Evolutionary conservation across 768 basidiomycete species (phyloP).

Genomic region (Lactarius tabidus): DNA sequence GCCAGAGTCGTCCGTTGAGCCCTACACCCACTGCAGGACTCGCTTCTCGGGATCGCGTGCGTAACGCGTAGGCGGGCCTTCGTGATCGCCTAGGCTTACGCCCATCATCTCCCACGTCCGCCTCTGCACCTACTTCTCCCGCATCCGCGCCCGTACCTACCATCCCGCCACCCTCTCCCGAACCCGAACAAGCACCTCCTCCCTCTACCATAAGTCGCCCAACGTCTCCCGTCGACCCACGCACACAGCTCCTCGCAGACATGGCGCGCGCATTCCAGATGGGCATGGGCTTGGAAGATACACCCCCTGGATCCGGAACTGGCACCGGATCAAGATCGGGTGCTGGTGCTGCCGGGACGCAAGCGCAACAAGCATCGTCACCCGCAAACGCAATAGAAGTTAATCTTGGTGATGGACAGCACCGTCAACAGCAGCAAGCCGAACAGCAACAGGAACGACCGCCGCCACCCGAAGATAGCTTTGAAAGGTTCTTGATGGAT

Average conservation of each 20-base stretch:
- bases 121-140: background rate
- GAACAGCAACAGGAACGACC: constrained; percentile 19
- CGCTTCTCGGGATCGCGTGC: constrained; percentile 41
- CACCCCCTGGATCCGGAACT: constrained; percentile 5
- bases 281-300: constrained; percentile 41
- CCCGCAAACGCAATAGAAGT: constrained; percentile 3
- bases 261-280: constrained; percentile 79
- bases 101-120: background rate
- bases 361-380: background rate
- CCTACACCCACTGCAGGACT: constrained; percentile 41
- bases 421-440: constrained; percentile 2
- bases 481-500: constrained; percentile 78
- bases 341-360: no score
- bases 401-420: constrained; percentile 8
- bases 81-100: constrained; percentile 60
- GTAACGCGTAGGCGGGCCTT: constrained; percentile 64
- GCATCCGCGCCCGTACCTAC: background rate
- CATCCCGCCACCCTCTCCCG: constrained; percentile 2
- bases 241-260: constrained; percentile 72
- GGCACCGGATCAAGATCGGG: background rate
- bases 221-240: constrained; percentile 35
- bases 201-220: constrained; percentile 2
- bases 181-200: constrained; percentile 8
- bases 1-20: constrained; percentile 35
- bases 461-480: constrained; percentile 57